A percentile compares a stretch with the other conserved stretches of the same genome.
These are phyloP conservation scores for Cryphonectria nitschkei DNA, from an alignment of 2,329 filamentous ascomycete genomes.

Conservation along the genomic window DNA sequence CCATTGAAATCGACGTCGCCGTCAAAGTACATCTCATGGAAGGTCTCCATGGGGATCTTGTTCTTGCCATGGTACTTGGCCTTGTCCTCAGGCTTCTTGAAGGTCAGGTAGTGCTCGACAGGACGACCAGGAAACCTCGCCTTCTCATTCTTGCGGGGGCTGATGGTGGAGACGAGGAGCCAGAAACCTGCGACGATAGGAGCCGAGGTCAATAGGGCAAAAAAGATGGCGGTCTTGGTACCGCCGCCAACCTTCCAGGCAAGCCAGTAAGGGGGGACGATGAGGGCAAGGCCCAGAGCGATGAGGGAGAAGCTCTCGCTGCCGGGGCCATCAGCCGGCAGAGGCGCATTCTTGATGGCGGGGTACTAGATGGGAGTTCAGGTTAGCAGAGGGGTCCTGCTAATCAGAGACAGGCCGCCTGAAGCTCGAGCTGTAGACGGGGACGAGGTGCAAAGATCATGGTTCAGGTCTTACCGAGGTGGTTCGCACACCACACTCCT, in stretches of 20 bases:
- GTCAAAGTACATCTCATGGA: conserved; percentile 98
- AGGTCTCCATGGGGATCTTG: conserved; percentile 89
- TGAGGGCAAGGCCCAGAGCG: conserved; percentile 71
- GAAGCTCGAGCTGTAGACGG: conserved; percentile 2
- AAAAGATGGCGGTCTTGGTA: conserved; percentile 84
- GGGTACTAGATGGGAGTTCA: conserved; percentile 64
- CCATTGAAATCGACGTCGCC: conserved; percentile 95
- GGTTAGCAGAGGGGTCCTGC: conserved; percentile 15
- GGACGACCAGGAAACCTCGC: conserved; percentile 82
- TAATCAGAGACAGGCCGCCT: not conserved
- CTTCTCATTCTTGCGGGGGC: conserved; percentile 92
- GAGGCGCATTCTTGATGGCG: conserved; percentile 89
- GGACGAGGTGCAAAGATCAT: not conserved
- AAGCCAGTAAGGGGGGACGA: conserved; percentile 76
- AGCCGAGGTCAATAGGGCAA: conserved; percentile 75
- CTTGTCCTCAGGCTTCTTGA: conserved; percentile 67
- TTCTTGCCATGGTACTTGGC: conserved; percentile 74
- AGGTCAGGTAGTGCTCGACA: conserved; percentile 87
- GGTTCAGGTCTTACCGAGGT: conserved; percentile 50
- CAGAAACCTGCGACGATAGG: conserved; percentile 85
- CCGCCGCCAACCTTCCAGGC: conserved; percentile 85
- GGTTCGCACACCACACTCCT: conserved; percentile 59
- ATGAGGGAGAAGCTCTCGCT: conserved; percentile 86
- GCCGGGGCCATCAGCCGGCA: conserved; percentile 86
- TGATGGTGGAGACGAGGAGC: conserved; percentile 77